Evolutionary conservation across 106 monocot species (phyloP).

Genomic region (Gastrodia elata): DNA sequence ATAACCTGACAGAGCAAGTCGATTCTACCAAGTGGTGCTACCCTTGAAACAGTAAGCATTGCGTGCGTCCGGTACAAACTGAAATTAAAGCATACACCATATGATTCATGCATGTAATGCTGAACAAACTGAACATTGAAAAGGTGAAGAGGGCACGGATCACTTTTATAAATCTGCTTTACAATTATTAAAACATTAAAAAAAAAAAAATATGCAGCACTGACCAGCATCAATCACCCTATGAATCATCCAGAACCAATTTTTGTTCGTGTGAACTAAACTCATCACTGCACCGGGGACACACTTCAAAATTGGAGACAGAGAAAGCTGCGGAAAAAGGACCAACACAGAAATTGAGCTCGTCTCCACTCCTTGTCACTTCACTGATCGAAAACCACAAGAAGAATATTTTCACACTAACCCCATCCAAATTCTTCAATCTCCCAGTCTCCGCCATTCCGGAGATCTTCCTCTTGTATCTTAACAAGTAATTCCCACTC

Average conservation of each 20-base stretch:
- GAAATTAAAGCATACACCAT: too few species aligned
- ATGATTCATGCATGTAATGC: too few species aligned
- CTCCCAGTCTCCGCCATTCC: slow-evolving; percentile 20
- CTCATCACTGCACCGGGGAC: slow-evolving; percentile 24
- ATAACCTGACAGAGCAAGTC: too few species aligned
- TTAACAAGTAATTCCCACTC: slow-evolving; percentile 20
- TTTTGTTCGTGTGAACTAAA: slow-evolving; percentile 3
- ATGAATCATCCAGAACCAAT: slow-evolving; percentile 1
- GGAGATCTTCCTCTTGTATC: slow-evolving; percentile 25
- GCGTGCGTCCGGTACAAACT: too few species aligned
- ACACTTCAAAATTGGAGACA: slow-evolving; percentile 20
- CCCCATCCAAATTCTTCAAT: slow-evolving; percentile 22
- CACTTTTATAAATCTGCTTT: not conserved
- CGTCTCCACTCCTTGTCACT: slow-evolving; percentile 10
- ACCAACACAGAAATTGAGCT: slow-evolving; percentile 31
- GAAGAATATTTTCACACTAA: slow-evolving; percentile 30
- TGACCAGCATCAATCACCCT: not conserved
- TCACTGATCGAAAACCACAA: slow-evolving; percentile 29
- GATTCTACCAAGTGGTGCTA: too few species aligned
- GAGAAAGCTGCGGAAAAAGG: slow-evolving; percentile 37
- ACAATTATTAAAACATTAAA: not conserved
- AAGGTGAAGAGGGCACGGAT: not conserved
- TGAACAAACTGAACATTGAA: not conserved
- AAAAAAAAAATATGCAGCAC: not conserved
- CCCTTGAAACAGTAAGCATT: too few species aligned